phyloP scores from a whole-genome alignment of 2,329 filamentous ascomycete genomes.

The Colletotrichum sp. region DNA sequence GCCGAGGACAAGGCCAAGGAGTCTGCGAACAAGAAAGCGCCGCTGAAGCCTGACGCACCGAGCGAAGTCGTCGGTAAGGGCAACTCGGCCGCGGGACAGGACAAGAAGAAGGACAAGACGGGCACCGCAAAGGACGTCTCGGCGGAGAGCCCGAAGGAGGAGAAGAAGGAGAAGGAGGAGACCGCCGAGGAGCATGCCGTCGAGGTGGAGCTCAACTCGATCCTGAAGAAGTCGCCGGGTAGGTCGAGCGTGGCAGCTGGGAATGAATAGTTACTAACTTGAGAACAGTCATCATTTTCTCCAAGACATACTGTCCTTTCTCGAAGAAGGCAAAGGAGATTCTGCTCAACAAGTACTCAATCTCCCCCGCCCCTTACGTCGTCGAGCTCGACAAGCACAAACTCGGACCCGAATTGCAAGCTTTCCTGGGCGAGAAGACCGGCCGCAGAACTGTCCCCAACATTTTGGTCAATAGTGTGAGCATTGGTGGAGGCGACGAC shows the following conservation, averaged over 20 bases:
- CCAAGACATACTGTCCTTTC: slow-evolving; percentile 89
- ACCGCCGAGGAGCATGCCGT: slow-evolving; percentile 67
- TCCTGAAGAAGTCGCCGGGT: slow-evolving; percentile 87
- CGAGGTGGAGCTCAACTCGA: slow-evolving; percentile 74
- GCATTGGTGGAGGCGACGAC: slow-evolving; percentile 90
- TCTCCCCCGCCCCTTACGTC: slow-evolving; percentile 82
- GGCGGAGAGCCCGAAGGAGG: slow-evolving; percentile 32
- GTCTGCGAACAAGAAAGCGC: slow-evolving; percentile 69
- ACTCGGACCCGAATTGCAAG: slow-evolving; percentile 76
- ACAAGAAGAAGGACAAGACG: slow-evolving; percentile 49
- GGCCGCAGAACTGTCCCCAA: slow-evolving; percentile 90
- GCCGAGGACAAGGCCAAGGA: slow-evolving; percentile 74
- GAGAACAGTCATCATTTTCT: slow-evolving; percentile 85
- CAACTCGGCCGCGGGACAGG: slow-evolving; percentile 59
- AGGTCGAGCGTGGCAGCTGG: slow-evolving; percentile 33
- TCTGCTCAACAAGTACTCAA: slow-evolving; percentile 82
- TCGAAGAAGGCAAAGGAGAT: slow-evolving; percentile 86
- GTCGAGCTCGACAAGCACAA: slow-evolving; percentile 89
- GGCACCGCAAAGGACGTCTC: slow-evolving; percentile 50
- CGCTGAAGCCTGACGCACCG: slow-evolving; percentile 63
- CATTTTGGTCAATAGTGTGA: slow-evolving; percentile 84
- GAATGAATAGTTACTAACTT: not conserved
- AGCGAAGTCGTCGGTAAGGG: slow-evolving; percentile 63
- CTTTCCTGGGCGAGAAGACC: slow-evolving; percentile 73
- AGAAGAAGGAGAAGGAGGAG: slow-evolving; percentile 49